Evolutionary conservation across 2,329 filamentous ascomycete genomes (phyloP), one percentile per base, ranked within the genome.

Genomic region (Paramyrothecium sp.): DNA sequence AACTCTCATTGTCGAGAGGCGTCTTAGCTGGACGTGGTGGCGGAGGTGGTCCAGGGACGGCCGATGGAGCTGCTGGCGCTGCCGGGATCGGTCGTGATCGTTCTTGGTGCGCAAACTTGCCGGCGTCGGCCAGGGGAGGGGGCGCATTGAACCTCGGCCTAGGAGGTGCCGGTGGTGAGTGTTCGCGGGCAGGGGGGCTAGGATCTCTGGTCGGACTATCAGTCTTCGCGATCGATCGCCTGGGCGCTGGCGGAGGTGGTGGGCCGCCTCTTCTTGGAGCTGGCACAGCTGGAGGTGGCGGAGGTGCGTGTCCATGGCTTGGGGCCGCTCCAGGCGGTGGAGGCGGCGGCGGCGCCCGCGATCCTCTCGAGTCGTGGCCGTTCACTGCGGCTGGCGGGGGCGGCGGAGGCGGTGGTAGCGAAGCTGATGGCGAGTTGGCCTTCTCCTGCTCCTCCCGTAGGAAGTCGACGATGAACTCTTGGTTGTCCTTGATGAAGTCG

Each of bases 121-220:
- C 95, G 57, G 95, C 95, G 72, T 97, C 93, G 56, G 91, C 86
- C 58, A 98, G 76, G 2, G 94, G 91, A 34, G 95, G 95, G 50
- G 95, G 95, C 10, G 91, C 94, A 62, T 87, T 84, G 77, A 96
- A 98, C 65, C 82, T 83, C 10, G 86, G 85, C 54, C 88, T 83
- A 21, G 87, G 83, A 17, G 73, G 72, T 30, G 68, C 64, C 11
- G 82, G 81, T 19, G 88, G 85, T 13, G 91, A 90, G 16, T 89
- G 84, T 58, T 91, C 89, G 67, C 87, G 82, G 30, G 89, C 83
- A n/a, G 90, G 85, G 41, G 81, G 78, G n/a, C 50, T 52, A 12
- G 77, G 74, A 61, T 81, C 80, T 56, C 74, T 67, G 48, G 71
- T 67, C 3, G 75, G 62, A 11, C 71, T 54, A 22, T 86, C 83